Evolutionary conservation across 2,329 filamentous ascomycete species (phyloP).

Genomic region (Plenodomus biglobosus): DNA sequence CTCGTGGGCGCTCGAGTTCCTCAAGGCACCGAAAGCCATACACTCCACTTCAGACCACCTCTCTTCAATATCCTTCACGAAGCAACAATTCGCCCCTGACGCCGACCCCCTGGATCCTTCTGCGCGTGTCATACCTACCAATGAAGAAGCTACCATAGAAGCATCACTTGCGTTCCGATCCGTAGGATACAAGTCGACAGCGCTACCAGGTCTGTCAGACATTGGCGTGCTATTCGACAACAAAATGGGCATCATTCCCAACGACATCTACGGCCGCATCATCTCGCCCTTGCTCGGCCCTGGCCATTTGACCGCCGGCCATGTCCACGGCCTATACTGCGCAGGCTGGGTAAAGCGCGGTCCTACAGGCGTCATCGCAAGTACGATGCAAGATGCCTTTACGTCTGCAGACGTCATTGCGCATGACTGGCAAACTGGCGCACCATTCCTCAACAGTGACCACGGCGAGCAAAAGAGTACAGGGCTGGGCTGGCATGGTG

Average conservation of each 20-base stretch:
- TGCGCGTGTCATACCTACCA: constrained; percentile 53
- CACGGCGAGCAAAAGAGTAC: constrained; percentile 39
- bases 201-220: constrained; percentile 72
- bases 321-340: constrained; percentile 78
- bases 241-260: constrained; percentile 72
- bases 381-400: constrained; percentile 94
- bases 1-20: constrained; percentile 83
- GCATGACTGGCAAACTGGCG: constrained; percentile 66
- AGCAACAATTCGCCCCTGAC: constrained; percentile 43
- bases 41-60: constrained; percentile 56
- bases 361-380: constrained; percentile 92
- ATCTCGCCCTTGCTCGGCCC: constrained; percentile 46
- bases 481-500: constrained; percentile 72
- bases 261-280: constrained; percentile 78
- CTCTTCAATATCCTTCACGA: constrained; percentile 67
- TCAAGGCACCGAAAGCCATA: constrained; percentile 76
- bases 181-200: constrained; percentile 87
- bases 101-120: constrained; percentile 53
- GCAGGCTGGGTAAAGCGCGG: constrained; percentile 96
- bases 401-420: constrained; percentile 80
- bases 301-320: constrained; percentile 47
- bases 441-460: constrained; percentile 53
- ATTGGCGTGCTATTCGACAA: constrained; percentile 78
- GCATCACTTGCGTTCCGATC: constrained; percentile 82
- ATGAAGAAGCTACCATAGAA: constrained; percentile 55